Base-by-base conservation (phyloP, 371 early-diverging fungal genomes). In the Saksenaea oblongispora region DNA sequence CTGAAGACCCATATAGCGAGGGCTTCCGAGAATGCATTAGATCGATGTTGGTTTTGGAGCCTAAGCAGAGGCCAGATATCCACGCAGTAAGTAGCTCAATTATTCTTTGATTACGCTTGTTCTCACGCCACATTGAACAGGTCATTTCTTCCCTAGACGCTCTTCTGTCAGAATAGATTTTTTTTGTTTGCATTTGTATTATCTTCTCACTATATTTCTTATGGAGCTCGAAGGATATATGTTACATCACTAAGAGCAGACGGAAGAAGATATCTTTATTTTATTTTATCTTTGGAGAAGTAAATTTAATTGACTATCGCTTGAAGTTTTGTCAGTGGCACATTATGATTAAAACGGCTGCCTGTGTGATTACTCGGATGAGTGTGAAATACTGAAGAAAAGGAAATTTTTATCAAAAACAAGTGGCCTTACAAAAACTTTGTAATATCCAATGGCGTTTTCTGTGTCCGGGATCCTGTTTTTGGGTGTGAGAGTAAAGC, bases 11-110 rank as follows among this genome's bases (percentile, higher is more conserved):
- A 11, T 90, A 90, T 54, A 87, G 88, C 14, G 74, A 83, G 18
- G 83, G 82, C n/a, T 79, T 89, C 54, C 72, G 71, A 17, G 73
- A 84, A 3, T 67, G 89, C 8, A 84, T 93, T 51, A 75, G 73
- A 63, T 75, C 66, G 53, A 83, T 91, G 83, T 69, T 93, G 63
- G 68, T 74, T 13, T 77, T 87, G 0, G 89, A 93, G 66, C 85
- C 89, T 4, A 75, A 78, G 26, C 67, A 82, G 53, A 82, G 93
- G 28, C 86, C 89, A 15, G 86, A 87, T 72, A 88, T 91, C 37
- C 63, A 79, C 28, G 56, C 66, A 15, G 79, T 79, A 67, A 62
- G 54, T 34, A n/a, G 22, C n/a, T 58, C 11, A 39, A 24, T 59
- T 14, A 4, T 47, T 22, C 24, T 18, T 47, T 0, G 2, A 5